Percentiles rank a stretch among this genome's conserved stretches.
Conservation (phyloP, 1,284 basidiomycete species). For the Sporisorium iseilematis-ciliati region DNA sequence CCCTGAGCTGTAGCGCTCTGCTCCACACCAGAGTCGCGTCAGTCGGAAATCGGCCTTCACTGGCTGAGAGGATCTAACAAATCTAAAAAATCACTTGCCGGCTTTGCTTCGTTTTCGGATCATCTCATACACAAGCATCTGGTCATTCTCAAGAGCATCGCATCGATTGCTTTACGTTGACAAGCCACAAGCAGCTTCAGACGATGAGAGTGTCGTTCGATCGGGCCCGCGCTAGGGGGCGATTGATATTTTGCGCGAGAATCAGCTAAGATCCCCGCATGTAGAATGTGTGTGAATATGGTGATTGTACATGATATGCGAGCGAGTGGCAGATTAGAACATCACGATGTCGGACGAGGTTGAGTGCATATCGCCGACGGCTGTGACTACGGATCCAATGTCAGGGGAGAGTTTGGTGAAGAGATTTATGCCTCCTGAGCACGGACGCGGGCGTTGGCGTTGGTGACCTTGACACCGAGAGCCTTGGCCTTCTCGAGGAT, state of each 20-base stretch:
- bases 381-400: slow-evolving; percentile 26
- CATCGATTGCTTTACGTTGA: not conserved
- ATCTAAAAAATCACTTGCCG: not conserved
- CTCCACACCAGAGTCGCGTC: slow-evolving; percentile 9
- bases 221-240: slow-evolving; percentile 44
- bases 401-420: not conserved
- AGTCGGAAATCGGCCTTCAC: not conserved
- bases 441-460: slow-evolving; percentile 92
- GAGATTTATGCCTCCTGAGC: slow-evolving; percentile 82
- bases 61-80: not conserved
- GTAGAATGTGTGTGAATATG: slow-evolving; percentile 30
- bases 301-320: slow-evolving; percentile 46
- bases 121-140: not conserved
- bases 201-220: slow-evolving; percentile 3
- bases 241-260: slow-evolving; percentile 42
- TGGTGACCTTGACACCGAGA: slow-evolving; percentile 80
- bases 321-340: slow-evolving; percentile 25
- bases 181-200: not conserved
- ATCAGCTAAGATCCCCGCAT: slow-evolving; percentile 10
- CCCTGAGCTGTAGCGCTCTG: slow-evolving; percentile 2
- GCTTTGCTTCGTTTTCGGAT: not conserved
- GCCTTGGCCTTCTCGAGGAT: slow-evolving; percentile 83
- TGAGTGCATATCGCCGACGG: slow-evolving; percentile 10
- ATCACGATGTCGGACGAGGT: slow-evolving; percentile 25
- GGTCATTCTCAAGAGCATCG: not conserved